Evolutionary conservation across 192 early-diverging fungal species (phyloP).

Genomic region (Ambispora gerdemannii): DNA sequence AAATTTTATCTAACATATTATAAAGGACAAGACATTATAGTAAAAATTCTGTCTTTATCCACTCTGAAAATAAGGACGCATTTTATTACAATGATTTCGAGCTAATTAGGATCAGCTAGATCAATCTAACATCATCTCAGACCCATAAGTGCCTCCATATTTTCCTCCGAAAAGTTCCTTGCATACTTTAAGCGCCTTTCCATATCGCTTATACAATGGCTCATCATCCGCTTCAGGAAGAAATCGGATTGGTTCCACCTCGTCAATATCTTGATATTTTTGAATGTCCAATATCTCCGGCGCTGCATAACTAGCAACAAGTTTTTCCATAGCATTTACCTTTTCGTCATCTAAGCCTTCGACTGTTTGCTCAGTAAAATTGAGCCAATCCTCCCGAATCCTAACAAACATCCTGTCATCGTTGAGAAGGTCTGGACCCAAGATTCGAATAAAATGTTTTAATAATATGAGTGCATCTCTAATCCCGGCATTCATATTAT

Average conservation of each 20-base stretch:
- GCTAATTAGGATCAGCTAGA: no score
- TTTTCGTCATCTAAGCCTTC: background rate
- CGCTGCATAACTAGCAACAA: background rate
- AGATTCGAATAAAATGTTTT: background rate
- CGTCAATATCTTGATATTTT: background rate
- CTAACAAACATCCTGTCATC: background rate
- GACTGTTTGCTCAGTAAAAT: background rate
- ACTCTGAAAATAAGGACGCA: no score
- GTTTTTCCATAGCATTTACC: background rate
- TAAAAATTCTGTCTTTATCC: no score
- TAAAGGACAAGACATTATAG: no score
- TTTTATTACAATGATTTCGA: no score
- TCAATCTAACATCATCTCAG: no score
- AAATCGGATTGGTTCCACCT: background rate
- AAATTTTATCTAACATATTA: no score
- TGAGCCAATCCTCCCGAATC: background rate
- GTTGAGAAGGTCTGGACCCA: background rate
- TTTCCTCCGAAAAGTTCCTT: background rate
- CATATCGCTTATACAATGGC: background rate
- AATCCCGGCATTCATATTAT: background rate
- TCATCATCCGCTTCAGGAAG: background rate
- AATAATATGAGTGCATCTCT: background rate
- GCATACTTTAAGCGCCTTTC: background rate
- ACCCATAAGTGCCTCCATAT: background rate
- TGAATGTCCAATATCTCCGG: background rate